A percentile compares a stretch with the other conserved stretches of the same genome.
phyloP scores from a whole-genome alignment of 208 protist species.

The Wallacemonas sp. region DNA sequence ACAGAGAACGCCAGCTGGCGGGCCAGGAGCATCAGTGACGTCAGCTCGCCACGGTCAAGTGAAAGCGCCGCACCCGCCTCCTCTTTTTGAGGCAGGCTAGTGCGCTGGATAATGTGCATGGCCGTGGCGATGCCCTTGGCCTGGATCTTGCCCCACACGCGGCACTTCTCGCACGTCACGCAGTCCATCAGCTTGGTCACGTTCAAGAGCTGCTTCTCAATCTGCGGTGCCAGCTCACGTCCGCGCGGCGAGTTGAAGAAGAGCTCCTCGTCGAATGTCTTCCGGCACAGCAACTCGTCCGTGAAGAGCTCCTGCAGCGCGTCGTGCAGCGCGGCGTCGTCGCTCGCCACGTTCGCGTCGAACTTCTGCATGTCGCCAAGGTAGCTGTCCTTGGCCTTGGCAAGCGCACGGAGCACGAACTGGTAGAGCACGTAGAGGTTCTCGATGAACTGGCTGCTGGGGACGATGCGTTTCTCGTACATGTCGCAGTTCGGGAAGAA shows the following conservation, averaged over 20 bases:
- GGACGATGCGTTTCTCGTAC: conserved; percentile 56
- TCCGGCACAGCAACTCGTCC: conserved; percentile 54
- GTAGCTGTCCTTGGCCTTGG: conserved; percentile 67
- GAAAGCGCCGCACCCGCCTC: background rate
- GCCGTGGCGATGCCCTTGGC: conserved; percentile 85
- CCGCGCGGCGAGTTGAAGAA: conserved; percentile 73
- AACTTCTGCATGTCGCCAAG: conserved; percentile 46
- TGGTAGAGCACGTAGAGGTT: conserved; percentile 90
- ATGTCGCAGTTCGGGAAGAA: conserved; percentile 89
- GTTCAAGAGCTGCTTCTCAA: conserved; percentile 80
- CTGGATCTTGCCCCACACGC: conserved; percentile 90
- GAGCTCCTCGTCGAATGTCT: conserved; percentile 81
- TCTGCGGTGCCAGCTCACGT: conserved; percentile 57
- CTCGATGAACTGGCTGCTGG: conserved; percentile 60
- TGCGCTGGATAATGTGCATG: conserved; percentile 75
- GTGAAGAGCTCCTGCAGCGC: conserved; percentile 62
- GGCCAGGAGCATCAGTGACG: conserved; percentile 83
- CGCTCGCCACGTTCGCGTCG: conserved; percentile 32
- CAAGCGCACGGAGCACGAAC: conserved; percentile 83
- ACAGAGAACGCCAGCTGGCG: conserved; percentile 85
- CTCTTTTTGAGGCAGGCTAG: background rate
- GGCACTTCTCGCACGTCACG: conserved; percentile 93
- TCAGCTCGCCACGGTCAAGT: conserved; percentile 71
- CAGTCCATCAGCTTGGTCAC: conserved; percentile 91
- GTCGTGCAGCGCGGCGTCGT: conserved; percentile 51